Percentiles rank a stretch among this genome's conserved stretches.
Evolutionary conservation across 805 yeast genomes (phyloP).

Genomic region (Candida schatavii): DNA sequence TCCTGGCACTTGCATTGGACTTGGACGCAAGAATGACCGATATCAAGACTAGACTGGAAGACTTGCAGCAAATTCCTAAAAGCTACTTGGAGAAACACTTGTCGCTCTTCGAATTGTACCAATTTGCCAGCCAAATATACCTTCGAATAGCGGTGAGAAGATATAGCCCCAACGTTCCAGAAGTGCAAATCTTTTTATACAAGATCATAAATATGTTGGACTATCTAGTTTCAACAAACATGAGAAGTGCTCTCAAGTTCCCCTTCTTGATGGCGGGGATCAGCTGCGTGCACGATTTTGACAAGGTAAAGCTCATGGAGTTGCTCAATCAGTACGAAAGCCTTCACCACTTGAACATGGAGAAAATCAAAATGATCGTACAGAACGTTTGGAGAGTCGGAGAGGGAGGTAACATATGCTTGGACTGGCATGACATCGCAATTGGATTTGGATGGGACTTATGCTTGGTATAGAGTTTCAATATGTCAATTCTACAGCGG

Average conservation of each 20-base stretch:
- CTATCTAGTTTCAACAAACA: conserved; percentile 3
- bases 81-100: conserved; percentile 11
- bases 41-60: conserved; percentile 3
- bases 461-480: background rate
- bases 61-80: conserved; percentile 8
- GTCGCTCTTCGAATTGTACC: conserved; percentile 9
- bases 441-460: conserved; percentile 38
- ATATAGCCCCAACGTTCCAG: conserved; percentile 13
- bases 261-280: conserved; percentile 39
- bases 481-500: background rate
- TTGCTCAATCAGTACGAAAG: conserved; percentile 17
- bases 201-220: conserved; percentile 6
- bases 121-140: conserved; percentile 8
- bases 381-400: conserved; percentile 39
- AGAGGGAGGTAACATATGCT: conserved; percentile 23
- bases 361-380: conserved; percentile 33
- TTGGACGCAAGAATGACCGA: background rate
- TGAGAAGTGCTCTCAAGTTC: conserved; percentile 28
- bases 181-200: conserved; percentile 9
- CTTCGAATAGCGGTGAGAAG: conserved; percentile 8
- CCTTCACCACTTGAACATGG: conserved; percentile 30
- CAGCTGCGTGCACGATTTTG: conserved; percentile 14
- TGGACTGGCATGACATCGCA: conserved; percentile 44
- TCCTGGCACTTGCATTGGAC: background rate
- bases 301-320: conserved; percentile 18